Evolutionary conservation across 139 green algal species (phyloP).

Genomic region (Diplosphaera chodatii): DNA sequence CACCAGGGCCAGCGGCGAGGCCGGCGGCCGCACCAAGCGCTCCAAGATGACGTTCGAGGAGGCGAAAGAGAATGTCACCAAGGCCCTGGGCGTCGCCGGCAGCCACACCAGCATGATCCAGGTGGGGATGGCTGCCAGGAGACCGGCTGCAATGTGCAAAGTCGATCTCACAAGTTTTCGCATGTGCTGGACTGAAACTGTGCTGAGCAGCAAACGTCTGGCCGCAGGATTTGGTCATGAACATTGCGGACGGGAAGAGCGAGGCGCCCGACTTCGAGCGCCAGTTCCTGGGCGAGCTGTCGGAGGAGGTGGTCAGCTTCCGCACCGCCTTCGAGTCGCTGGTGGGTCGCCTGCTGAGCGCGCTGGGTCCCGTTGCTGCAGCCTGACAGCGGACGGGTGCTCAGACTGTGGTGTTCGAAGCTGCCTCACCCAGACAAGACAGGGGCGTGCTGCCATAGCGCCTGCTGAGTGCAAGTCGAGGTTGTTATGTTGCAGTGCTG

Average conservation of each 20-base stretch:
- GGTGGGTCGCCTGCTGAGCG: background rate
- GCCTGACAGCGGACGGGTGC: too few species aligned
- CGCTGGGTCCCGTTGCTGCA: too few species aligned
- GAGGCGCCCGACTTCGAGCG: background rate
- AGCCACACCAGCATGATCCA: constrained; percentile 1
- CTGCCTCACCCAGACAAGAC: too few species aligned
- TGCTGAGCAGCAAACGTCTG: too few species aligned
- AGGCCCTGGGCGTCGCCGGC: background rate
- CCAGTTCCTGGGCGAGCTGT: background rate
- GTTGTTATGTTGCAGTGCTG: too few species aligned
- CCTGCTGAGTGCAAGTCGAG: too few species aligned
- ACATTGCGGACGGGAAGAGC: background rate
- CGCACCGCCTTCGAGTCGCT: background rate
- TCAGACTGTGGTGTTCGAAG: too few species aligned
- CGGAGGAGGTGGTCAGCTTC: background rate
- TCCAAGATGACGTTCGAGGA: background rate
- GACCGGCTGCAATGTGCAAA: too few species aligned
- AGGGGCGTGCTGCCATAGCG: too few species aligned
- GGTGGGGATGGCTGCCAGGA: background rate
- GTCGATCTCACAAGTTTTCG: background rate
- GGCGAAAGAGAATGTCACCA: background rate
- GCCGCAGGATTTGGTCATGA: background rate
- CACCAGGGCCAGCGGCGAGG: background rate
- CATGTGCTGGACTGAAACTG: too few species aligned
- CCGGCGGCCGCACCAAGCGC: background rate